Base-by-base conservation (phyloP, 139 green algal species). In the Coelastrella sp. region DNA sequence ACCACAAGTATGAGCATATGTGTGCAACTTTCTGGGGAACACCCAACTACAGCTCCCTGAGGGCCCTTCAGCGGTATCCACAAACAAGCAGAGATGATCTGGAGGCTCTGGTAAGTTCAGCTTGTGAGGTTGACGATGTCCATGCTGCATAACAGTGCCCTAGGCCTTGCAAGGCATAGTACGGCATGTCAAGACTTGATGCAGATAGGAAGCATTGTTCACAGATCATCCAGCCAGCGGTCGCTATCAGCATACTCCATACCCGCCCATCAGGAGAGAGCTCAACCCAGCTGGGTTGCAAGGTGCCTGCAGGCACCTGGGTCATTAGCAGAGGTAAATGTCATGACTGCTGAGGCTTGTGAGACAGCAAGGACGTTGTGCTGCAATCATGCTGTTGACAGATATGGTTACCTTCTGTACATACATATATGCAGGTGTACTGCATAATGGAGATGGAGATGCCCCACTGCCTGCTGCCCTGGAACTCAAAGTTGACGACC, bases 1-100 rank as follows among this genome's bases (percentile, higher is more conserved):
- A n/a, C n/a, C n/a, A n/a, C n/a, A n/a, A n/a, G n/a, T n/a, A n/a
- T n/a, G 25, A 15, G 21, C 25, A 37, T 2, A 30, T 4, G 5
- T 40, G 25, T 79, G 69, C 69, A 25, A 79, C 40, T 41, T 79
- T 63, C 41, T 59, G 40, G 66, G 66, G 66, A 13, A 82, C 75
- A n/a, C 75, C 75, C 38, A 82, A 82, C 75, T 82, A 82, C n/a
- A 43, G 30, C 30, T 71, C 51, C 5, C 53, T 82, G 9, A 13
- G 17, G 13, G 43, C 75, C 7, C 35, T 82, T 21, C 34, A 71
- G 75, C 34, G 53, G 32, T 51, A 38, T n/a, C 75, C 75, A 17
- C 75, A 82, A 38, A 57, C 53, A 2, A 17, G 48, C 13, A 60
- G 69, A 48, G 75, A 82, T 53, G 75, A 82, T n/a, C 53, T 82